These are phyloP conservation scores for Cichorium intybus DNA, from an alignment of 140 eudicot species.

Conservation along the genomic window DNA sequence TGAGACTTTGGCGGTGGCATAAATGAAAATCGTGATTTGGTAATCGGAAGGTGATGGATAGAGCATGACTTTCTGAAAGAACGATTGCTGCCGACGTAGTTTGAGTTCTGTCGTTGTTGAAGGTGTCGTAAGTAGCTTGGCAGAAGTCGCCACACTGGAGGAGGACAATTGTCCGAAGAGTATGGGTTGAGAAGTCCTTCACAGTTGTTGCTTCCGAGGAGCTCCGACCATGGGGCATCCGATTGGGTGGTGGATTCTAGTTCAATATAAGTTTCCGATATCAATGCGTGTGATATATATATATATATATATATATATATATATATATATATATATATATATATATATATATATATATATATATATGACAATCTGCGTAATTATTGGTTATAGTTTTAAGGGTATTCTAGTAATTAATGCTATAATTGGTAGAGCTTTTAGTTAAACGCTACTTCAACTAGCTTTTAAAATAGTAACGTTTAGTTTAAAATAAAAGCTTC, in stretches of 20 bases:
- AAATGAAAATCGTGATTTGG: conserved; percentile 55
- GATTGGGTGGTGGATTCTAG: conserved; percentile 21
- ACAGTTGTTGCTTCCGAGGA: conserved; percentile 74
- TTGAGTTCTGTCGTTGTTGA: conserved; percentile 79
- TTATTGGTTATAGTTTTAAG: too few relatives aligned
- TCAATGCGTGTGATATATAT: too few relatives aligned
- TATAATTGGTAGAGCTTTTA: too few relatives aligned
- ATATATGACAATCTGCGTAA: too few relatives aligned
- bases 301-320: too few relatives aligned
- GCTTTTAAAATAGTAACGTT: too few relatives aligned
- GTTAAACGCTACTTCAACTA: too few relatives aligned
- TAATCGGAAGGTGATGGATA: conserved; percentile 41
- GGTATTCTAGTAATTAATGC: too few relatives aligned
- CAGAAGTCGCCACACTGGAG: conserved; percentile 92
- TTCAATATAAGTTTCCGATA: too few relatives aligned
- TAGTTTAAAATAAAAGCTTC: too few relatives aligned
- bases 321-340: too few relatives aligned
- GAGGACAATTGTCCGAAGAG: conserved; percentile 68
- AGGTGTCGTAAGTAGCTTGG: conserved; percentile 92
- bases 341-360: too few relatives aligned
- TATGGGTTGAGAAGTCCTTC: conserved; percentile 59
- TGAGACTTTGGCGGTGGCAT: conserved; percentile 72
- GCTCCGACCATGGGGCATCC: conserved; percentile 59
- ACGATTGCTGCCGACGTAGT: conserved; percentile 56
- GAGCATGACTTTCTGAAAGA: conserved; percentile 66